Base-by-base conservation (phyloP, 139 green algal species). In the Picochlorum costavermella region DNA sequence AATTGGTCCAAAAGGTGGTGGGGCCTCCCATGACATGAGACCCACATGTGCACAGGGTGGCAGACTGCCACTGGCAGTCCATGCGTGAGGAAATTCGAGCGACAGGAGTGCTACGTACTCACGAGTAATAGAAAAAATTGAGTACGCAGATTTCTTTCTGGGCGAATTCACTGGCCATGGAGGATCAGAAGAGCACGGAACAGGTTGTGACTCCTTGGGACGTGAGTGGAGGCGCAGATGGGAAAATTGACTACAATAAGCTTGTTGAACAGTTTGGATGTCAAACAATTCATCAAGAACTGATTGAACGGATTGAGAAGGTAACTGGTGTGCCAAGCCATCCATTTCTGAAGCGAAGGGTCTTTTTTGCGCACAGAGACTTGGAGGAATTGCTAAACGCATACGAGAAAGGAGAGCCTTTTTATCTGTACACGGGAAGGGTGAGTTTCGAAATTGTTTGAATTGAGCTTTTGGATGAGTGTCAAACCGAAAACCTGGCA, bases 351-450 rank as follows among this genome's bases (percentile, higher is more conserved):
- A 84, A 86, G 60, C 77, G 94, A 6, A 87, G 90, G 33, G 83
- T 96, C 46, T 95, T 99, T 64, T 98, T 96, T 72, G 88, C 93
- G 0, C 94, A 98, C 64, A 72, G 68, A 5, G 92, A 98, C 64
- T 62, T 98, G 8, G 63, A 83, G 13, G 75, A 89, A 60, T 79
- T 98, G 30, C 75, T 99, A 53, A 81, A 97, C 70, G 83, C 78
- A 45, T 90, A 96, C 59, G 94, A 99, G 70, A 81, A 83, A 55
- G 90, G 90, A 4, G 67, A 93, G 43, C 88, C 84, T 9, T 97
- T 98, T 62, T 99, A 98, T 80, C 75, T 99, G 11, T 99, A 98
- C 84, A 96, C 89, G 10, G 89, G 89, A 12, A 53, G 46, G n/a
- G 46, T 53, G n/a, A 20, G 46, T 31, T n/a, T 67, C 56, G 50